phyloP scores from a whole-genome alignment of 108 stramenopile genomes.

The Cyclotella distinguenda region DNA sequence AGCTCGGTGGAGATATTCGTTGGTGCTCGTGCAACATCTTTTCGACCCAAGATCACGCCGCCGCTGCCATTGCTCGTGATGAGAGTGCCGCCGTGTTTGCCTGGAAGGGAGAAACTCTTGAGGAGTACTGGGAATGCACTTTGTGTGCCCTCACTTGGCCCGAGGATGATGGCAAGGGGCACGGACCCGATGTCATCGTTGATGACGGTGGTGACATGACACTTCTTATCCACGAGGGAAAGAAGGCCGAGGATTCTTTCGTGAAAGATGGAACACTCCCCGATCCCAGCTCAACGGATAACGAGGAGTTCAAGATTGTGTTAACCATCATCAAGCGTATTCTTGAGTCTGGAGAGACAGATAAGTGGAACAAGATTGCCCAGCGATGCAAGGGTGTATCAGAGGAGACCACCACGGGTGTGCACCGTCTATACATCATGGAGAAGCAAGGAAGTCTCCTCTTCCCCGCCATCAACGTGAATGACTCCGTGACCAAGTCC shows the following conservation, averaged over 20 bases:
- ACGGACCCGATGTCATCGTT: conserved; percentile 97
- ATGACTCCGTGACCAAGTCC: conserved; percentile 99
- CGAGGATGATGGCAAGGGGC: conserved; percentile 97
- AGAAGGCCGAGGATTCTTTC: conserved; percentile 98
- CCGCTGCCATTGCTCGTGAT: conserved; percentile 98
- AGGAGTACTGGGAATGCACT: conserved; percentile 99
- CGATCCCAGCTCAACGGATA: conserved; percentile 96
- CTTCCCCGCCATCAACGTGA: conserved; percentile 99
- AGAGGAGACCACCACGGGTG: conserved; percentile 99
- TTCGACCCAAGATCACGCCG: conserved; percentile 99
- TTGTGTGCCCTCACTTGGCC: conserved; percentile 96
- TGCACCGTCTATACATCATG: conserved; percentile 99
- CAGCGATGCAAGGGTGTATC: conserved; percentile 94
- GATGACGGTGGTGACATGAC: conserved; percentile 99
- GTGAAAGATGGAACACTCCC: conserved; percentile 96
- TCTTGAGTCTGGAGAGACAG: conserved; percentile 91
- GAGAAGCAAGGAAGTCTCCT: conserved; percentile 96
- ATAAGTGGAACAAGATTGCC: conserved; percentile 98
- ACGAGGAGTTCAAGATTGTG: conserved; percentile 99
- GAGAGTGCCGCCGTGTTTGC: conserved; percentile 98
- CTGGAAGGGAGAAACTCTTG: conserved; percentile 99
- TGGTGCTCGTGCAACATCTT: conserved; percentile 99
- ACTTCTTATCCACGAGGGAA: conserved; percentile 99
- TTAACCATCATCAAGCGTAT: conserved; percentile 96
- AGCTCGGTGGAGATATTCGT: conserved; percentile 96